phyloP scores from a whole-genome alignment of 2,329 filamentous ascomycete genomes.

The Dactylonectria estremocensis region DNA sequence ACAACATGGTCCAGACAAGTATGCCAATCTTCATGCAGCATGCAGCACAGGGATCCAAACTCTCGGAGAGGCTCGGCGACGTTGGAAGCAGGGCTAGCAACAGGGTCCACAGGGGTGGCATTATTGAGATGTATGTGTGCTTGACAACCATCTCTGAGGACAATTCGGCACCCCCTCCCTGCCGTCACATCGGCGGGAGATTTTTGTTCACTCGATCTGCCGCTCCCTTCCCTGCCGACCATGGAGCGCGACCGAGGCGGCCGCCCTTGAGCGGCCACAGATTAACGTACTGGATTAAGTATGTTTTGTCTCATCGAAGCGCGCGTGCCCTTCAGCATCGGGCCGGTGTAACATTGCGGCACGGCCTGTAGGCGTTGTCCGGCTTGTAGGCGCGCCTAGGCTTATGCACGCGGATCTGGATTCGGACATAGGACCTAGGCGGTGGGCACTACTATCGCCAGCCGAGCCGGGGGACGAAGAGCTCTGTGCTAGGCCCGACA shows the following conservation, averaged over 20 bases:
- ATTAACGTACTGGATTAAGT: constrained; percentile 1
- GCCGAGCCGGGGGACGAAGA: constrained; percentile 16
- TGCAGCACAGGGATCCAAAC: constrained; percentile 9
- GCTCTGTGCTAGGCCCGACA: constrained; percentile 12
- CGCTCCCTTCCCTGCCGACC: constrained; percentile 4
- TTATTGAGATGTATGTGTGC: constrained; percentile 21
- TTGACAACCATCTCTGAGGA: constrained; percentile 1
- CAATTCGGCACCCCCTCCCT: constrained; percentile 16
- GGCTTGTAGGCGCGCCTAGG: constrained; percentile 23
- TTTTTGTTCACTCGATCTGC: constrained; percentile 11
- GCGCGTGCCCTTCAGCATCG: neutral
- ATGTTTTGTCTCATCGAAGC: neutral
- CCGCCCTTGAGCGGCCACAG: constrained; percentile 21
- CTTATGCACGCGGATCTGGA: constrained; percentile 23
- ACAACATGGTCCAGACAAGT: neutral
- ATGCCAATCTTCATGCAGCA: neutral
- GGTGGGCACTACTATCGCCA: constrained; percentile 10
- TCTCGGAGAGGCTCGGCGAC: constrained; percentile 12
- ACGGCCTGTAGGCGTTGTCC: constrained; percentile 10
- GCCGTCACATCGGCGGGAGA: constrained; percentile 2
- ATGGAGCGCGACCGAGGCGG: constrained; percentile 13
- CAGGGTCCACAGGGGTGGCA: constrained; percentile 8
- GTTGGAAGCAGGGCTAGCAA: constrained; percentile 1
- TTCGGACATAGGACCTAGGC: constrained; percentile 17
- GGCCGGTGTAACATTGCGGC: constrained; percentile 7